A percentile compares a stretch with the other conserved stretches of the same genome.
These are phyloP conservation scores for Rhodamnia argentea DNA, from an alignment of 345 rosid species.

Conservation along the genomic window DNA sequence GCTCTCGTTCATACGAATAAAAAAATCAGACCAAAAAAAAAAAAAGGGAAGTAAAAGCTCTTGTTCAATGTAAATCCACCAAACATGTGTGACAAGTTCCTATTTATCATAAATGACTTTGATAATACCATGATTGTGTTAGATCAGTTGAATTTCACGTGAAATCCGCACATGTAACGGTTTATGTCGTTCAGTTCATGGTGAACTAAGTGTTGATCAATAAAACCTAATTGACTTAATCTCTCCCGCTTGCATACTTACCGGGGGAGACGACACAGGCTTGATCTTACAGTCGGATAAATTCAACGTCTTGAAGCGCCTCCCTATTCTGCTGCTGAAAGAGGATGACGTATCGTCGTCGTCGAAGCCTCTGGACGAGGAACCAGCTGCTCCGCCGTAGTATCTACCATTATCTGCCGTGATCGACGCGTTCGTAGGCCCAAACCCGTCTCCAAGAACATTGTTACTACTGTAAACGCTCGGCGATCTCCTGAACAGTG, in stretches of 20 bases:
- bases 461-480: neutral
- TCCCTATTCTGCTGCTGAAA: slow-evolving; percentile 26
- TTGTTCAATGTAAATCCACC: neutral
- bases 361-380: neutral
- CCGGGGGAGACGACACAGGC: slow-evolving; percentile 36
- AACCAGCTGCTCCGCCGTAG: slow-evolving; percentile 7
- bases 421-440: slow-evolving; percentile 1
- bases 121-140: neutral
- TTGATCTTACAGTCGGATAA: slow-evolving; percentile 36
- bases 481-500: neutral
- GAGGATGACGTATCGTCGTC: neutral
- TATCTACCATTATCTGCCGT: slow-evolving; percentile 15
- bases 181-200: neutral
- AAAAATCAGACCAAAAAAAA: neutral
- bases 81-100: neutral
- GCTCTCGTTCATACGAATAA: neutral
- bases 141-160: neutral
- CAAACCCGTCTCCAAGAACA: slow-evolving; percentile 7
- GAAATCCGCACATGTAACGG: neutral
- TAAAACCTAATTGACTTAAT: neutral
- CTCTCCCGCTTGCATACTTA: slow-evolving; percentile 6
- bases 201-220: neutral
- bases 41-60: neutral
- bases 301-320: slow-evolving; percentile 39
- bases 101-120: neutral